Evolutionary conservation across 352 stramenopile species (phyloP).

Genomic region (Paralagenidium karlingii): DNA sequence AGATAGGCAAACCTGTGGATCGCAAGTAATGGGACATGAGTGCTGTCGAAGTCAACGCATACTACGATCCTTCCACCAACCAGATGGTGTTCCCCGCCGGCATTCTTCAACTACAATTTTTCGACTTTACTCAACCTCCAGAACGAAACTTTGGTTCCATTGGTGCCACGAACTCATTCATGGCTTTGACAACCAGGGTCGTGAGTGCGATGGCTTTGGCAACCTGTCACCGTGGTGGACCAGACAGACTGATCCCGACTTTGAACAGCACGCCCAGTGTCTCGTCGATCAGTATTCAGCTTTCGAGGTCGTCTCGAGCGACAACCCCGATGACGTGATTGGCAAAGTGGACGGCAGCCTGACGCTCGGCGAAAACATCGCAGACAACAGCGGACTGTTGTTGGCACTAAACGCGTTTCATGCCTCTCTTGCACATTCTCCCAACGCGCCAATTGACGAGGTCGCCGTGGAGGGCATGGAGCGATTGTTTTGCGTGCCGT

Average conservation of each 20-base stretch:
- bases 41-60: conserved; percentile 88
- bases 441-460: neutral
- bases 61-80: conserved; percentile 57
- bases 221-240: conserved; percentile 93
- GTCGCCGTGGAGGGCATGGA: neutral
- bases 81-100: conserved; percentile 95
- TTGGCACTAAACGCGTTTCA: conserved; percentile 53
- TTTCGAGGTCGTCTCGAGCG: conserved; percentile 26
- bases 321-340: conserved; percentile 23
- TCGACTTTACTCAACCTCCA: conserved; percentile 62
- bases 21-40: conserved; percentile 84
- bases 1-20: conserved; percentile 24
- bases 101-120: conserved; percentile 93
- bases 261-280: conserved; percentile 36
- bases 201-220: conserved; percentile 79
- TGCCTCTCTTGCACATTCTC: too few relatives aligned
- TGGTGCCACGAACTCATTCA: conserved; percentile 93
- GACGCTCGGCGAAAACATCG: conserved; percentile 75
- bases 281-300: conserved; percentile 48
- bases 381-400: conserved; percentile 70
- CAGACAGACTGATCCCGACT: conserved; percentile 66
- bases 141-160: conserved; percentile 91
- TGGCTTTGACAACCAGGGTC: conserved; percentile 89
- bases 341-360: conserved; percentile 66
- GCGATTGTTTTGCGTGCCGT: conserved; percentile 70